phyloP scores from a whole-genome alignment of 345 rosid genomes.

The Eucalyptus tenuipes region DNA sequence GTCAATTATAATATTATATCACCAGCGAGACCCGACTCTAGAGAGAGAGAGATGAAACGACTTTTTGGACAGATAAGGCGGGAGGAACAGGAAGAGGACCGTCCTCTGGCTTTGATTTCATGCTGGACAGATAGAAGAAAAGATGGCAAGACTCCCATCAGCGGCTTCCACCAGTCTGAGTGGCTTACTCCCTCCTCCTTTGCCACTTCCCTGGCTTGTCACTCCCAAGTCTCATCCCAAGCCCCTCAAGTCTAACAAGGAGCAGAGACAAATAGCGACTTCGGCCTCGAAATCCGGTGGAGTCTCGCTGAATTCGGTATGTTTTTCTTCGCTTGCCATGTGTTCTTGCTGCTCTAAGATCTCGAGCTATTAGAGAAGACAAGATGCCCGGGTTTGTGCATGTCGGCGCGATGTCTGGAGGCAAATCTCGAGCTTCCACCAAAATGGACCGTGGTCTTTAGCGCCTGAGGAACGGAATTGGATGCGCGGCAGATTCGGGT shows the following conservation, averaged over 20 bases:
- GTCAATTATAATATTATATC: background rate
- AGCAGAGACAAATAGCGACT: conserved; percentile 1
- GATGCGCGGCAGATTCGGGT: background rate
- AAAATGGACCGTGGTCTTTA: background rate
- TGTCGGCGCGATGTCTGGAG: background rate
- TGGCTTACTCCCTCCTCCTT: background rate
- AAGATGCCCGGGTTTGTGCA: background rate
- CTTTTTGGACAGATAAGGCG: background rate
- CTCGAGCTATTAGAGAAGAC: background rate
- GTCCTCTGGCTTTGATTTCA: background rate
- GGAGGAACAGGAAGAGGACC: background rate
- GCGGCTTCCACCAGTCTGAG: background rate
- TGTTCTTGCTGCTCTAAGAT: background rate
- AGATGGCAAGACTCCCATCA: background rate
- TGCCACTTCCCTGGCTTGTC: background rate
- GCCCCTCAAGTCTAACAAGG: background rate
- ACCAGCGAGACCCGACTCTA: background rate
- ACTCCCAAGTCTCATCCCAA: background rate
- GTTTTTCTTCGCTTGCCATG: background rate
- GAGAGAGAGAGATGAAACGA: background rate
- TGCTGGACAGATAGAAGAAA: background rate
- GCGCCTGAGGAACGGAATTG: background rate
- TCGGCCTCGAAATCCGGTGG: conserved; percentile 37
- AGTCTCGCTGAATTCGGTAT: conserved; percentile 44
- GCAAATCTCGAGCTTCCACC: background rate